Evolutionary conservation across 2,329 filamentous ascomycete genomes (phyloP), one percentile per base, ranked within the genome.

Genomic region (Ophiostoma piceae): DNA sequence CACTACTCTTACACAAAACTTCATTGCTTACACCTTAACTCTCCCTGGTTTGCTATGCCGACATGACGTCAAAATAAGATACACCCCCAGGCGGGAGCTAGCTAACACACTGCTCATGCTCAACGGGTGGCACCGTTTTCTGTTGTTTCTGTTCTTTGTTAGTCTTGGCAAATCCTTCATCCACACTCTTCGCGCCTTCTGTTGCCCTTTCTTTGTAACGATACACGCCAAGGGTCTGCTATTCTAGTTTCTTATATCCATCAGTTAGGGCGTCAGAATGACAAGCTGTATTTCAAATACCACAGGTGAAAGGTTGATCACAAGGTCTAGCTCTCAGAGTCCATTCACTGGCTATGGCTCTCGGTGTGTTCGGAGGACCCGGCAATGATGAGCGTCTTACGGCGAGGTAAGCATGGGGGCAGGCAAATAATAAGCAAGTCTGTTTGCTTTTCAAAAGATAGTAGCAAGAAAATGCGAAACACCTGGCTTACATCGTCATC

Each of bases 11-110:
- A 47, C 14, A 47, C 2, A 19, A 43, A 43, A 19, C 1, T 6
- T 7, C 16, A 47, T 7, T 26, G 51, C 51, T 54, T 26, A 54
- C 51, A 47, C 51, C n/a, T 6, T 12, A 54, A 54, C n/a, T n/a
- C n/a, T 54, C 2, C 22, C n/a, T 26, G 51, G 22, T 54, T 54
- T 7, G 12, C 16, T 16, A 43, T 47, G 41, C 51, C 22, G 16
- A 57, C n/a, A 54, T 54, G 51, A 54, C n/a, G n/a, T 54, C 51
- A 54, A 54, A 54, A 47, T 47, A 19, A 41, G 14, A 43, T 43
- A 43, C 16, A n/a, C 26, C 51, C n/a, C n/a, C 2, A 12, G 22
- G 51, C 51, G 22, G 51, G 51, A 57, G 16, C 47, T 51, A 51
- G 14, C 47, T 41, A 41, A 11, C 39, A 41, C 39, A 41, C 8